Conservation (phyloP, 305 asterid species). For the Rubia peregrina region DNA sequence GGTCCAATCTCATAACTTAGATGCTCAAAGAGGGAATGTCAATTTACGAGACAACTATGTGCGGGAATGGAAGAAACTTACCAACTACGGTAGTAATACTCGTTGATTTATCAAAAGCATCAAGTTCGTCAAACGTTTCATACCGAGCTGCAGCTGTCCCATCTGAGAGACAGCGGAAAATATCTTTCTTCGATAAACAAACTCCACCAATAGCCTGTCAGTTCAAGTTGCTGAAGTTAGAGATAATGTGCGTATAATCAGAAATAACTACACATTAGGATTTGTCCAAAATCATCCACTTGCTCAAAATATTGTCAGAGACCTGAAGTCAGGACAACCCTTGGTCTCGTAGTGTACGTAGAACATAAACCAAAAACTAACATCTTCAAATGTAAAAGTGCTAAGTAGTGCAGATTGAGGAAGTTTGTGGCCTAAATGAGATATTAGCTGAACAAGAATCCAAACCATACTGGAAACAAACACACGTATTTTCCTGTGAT, state of each 20-base stretch:
- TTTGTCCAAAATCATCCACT: not conserved
- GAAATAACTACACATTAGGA: not conserved
- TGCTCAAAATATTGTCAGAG: not conserved
- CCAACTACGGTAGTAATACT: conserved; percentile 32
- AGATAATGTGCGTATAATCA: not conserved
- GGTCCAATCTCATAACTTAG: not conserved
- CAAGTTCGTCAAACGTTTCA: conserved; percentile 45
- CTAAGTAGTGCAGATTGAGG: not conserved
- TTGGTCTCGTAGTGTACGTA: not conserved
- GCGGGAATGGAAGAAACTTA: conserved; percentile 17
- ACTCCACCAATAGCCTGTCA: conserved; percentile 64
- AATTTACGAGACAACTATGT: not conserved
- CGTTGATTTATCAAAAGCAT: conserved; percentile 23
- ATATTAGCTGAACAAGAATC: not conserved
- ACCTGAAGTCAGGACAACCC: not conserved
- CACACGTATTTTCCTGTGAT: not conserved
- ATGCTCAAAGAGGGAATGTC: not conserved
- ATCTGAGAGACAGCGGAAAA: conserved; percentile 41
- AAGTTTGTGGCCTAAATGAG: not conserved
- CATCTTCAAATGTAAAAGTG: not conserved
- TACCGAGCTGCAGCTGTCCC: conserved; percentile 69
- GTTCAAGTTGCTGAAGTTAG: conserved; percentile 18
- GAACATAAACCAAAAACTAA: not conserved
- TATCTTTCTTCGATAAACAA: conserved; percentile 54
- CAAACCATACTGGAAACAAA: not conserved